phyloP scores from a whole-genome alignment of 768 basidiomycete genomes.

The Boletus speciosus region DNA sequence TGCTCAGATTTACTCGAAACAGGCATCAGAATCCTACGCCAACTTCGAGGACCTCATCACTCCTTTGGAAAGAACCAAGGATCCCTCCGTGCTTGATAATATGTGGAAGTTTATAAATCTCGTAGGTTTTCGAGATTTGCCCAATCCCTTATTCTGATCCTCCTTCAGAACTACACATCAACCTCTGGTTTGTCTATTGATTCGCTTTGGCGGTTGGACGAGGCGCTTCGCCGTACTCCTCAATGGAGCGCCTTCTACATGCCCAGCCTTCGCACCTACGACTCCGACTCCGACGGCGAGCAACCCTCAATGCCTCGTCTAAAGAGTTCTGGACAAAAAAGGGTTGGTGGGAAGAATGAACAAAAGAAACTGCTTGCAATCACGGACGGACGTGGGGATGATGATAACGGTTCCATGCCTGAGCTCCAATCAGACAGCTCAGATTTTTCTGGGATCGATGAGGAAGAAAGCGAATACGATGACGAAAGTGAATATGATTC shows the following conservation, averaged over 20 bases:
- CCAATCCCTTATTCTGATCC: conserved; percentile 2
- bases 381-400: conserved; percentile 40
- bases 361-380: conserved; percentile 46
- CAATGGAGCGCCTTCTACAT: conserved; percentile 54
- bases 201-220: conserved; percentile 59
- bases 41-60: conserved; percentile 54
- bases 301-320: conserved; percentile 3
- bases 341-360: conserved; percentile 24
- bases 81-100: conserved; percentile 45
- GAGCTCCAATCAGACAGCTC: conserved; percentile 61
- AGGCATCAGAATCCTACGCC: conserved; percentile 48
- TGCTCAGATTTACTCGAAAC: conserved; percentile 59
- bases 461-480: conserved; percentile 33
- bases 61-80: conserved; percentile 57
- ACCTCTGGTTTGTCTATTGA: conserved; percentile 55
- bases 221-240: conserved; percentile 48
- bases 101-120: conserved; percentile 65
- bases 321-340: conserved; percentile 17
- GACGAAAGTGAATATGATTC: conserved; percentile 55
- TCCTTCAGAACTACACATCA: conserved; percentile 53
- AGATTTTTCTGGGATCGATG: conserved; percentile 35
- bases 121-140: conserved; percentile 35
- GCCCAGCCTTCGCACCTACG: conserved; percentile 17
- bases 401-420: conserved; percentile 60
- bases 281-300: conserved; percentile 29